Percentiles rank a stretch among this genome's conserved stretches.
Evolutionary conservation across 768 basidiomycete species (phyloP).

Genomic region (Pluteus cervinus): DNA sequence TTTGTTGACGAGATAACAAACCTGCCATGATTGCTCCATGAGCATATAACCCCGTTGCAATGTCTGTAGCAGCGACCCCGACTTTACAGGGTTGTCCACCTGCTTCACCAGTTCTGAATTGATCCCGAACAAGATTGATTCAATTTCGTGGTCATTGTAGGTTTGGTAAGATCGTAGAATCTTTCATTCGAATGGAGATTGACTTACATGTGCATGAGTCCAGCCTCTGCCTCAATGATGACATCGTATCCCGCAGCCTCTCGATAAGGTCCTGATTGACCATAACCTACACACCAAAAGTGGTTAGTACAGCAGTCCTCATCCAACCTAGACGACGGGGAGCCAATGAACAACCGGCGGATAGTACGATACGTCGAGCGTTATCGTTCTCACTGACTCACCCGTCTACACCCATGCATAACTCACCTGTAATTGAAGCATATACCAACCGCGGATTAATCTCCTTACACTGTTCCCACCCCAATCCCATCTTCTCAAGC

Average conservation of each 20-base stretch:
- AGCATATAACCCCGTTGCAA: constrained; percentile 83
- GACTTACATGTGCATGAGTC: constrained; percentile 91
- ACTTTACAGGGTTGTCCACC: constrained; percentile 87
- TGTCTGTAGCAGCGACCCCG: constrained; percentile 91
- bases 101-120: constrained; percentile 89
- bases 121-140: too few species aligned
- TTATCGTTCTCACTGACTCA: too few species aligned
- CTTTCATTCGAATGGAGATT: constrained; percentile 2
- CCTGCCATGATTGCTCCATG: constrained; percentile 93
- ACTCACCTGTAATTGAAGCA: constrained; percentile 78
- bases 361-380: constrained; percentile 3
- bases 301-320: neutral
- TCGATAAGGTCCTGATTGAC: constrained; percentile 85
- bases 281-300: constrained; percentile 27
- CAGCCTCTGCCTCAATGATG: constrained; percentile 83
- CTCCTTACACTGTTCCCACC: constrained; percentile 73
- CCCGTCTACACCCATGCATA: neutral
- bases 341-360: neutral
- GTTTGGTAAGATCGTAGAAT: too few species aligned
- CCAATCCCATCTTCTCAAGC: constrained; percentile 76
- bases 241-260: constrained; percentile 87
- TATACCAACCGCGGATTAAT: constrained; percentile 83
- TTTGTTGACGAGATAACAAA: constrained; percentile 73
- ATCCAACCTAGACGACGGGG: constrained; percentile 1
- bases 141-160: too few species aligned